phyloP scores from a whole-genome alignment of 768 basidiomycete genomes.

The Lactarius indigo region DNA sequence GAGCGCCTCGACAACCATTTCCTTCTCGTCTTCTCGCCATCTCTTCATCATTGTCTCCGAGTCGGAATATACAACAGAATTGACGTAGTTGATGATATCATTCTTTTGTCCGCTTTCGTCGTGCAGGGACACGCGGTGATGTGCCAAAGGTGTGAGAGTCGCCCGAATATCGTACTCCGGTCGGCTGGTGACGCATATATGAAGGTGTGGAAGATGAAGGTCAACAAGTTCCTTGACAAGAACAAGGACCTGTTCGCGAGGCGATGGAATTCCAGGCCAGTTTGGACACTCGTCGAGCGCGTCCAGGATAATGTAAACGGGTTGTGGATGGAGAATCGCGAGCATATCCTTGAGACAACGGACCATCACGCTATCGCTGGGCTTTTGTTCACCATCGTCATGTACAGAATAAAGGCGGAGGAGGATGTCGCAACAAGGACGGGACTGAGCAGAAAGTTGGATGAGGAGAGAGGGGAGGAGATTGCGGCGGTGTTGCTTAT shows the following conservation, averaged over 20 bases:
- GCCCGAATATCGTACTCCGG: not conserved
- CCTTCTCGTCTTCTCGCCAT: not conserved
- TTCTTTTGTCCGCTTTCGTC: not conserved
- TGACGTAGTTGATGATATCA: not conserved
- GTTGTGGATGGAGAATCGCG: not conserved
- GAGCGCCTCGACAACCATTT: not conserved
- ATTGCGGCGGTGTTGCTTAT: not conserved
- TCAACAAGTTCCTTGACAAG: not conserved
- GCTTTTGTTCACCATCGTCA: not conserved
- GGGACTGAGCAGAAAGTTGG: not conserved
- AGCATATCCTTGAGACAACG: not conserved
- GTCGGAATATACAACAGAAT: not conserved
- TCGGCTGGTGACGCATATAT: not conserved
- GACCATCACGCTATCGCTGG: not conserved
- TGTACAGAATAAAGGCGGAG: not conserved
- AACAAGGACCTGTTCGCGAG: not conserved
- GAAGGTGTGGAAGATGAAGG: not conserved
- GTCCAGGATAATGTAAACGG: not conserved
- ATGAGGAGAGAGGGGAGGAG: not conserved
- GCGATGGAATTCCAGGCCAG: not conserved
- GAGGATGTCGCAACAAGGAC: not conserved
- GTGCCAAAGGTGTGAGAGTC: not conserved
- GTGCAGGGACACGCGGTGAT: not conserved
- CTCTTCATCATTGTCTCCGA: not conserved
- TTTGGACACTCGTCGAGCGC: not conserved